These are phyloP conservation scores for Cladophialophora immunda DNA, from an alignment of 2,329 filamentous ascomycete species.

Conservation along the genomic window DNA sequence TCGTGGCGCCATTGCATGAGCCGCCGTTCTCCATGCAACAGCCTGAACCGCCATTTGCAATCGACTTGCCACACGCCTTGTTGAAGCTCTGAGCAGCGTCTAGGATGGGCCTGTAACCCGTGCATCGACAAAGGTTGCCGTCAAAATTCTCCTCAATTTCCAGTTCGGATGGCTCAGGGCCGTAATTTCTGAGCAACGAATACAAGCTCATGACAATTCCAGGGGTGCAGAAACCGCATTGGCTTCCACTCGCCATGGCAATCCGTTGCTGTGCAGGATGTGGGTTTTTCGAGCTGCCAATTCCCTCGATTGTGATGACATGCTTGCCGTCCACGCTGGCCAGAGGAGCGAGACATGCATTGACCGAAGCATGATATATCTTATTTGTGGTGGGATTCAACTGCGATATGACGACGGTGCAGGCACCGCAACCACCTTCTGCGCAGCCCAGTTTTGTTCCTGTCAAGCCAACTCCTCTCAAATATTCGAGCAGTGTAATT, in stretches of 20 bases:
- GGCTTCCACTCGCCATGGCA: constrained; percentile 88
- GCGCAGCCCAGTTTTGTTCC: constrained; percentile 97
- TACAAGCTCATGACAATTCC: constrained; percentile 98
- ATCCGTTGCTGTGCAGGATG: constrained; percentile 92
- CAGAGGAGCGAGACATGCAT: constrained; percentile 91
- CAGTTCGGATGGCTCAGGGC: constrained; percentile 74
- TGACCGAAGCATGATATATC: constrained; percentile 96
- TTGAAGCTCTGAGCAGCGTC: constrained; percentile 94
- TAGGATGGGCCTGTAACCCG: constrained; percentile 91
- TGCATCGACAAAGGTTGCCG: constrained; percentile 94
- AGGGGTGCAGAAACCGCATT: constrained; percentile 95
- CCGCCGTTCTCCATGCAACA: constrained; percentile 75
- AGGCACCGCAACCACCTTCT: constrained; percentile 95
- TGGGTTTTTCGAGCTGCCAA: constrained; percentile 84
- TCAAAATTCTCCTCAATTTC: constrained; percentile 97
- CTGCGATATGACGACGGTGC: constrained; percentile 91
- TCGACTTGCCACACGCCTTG: constrained; percentile 64
- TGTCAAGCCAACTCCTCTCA: constrained; percentile 90
- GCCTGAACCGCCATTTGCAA: constrained; percentile 66
- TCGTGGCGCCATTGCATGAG: constrained; percentile 71
- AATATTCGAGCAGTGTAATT: constrained; percentile 88
- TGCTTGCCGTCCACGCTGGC: constrained; percentile 96
- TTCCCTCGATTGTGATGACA: constrained; percentile 96
- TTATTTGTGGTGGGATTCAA: constrained; percentile 90
- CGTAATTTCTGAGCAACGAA: constrained; percentile 79